Conservation (phyloP, 371 early-diverging fungal species). For the Rhizopus microsporus region DNA sequence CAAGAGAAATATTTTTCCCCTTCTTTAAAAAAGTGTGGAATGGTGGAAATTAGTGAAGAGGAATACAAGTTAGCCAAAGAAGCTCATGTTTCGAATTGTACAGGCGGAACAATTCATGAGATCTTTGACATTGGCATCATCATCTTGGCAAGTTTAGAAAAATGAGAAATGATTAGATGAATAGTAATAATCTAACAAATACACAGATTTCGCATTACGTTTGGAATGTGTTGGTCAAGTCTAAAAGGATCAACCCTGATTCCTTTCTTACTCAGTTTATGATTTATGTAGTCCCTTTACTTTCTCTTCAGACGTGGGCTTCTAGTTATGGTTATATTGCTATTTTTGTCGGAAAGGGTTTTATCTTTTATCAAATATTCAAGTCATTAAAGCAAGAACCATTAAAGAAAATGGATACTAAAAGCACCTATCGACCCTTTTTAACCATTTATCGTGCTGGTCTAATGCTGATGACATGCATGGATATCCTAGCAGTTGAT, state of each 20-base stretch:
- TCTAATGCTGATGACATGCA: slow-evolving; percentile 80
- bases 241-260: slow-evolving; percentile 10
- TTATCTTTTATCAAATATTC: no score
- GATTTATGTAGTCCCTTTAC: slow-evolving; percentile 36
- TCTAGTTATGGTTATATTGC: slow-evolving; percentile 36
- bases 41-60: slow-evolving; percentile 24
- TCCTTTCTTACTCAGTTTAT: slow-evolving; percentile 30
- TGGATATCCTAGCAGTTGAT: slow-evolving; percentile 92
- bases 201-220: slow-evolving; percentile 30
- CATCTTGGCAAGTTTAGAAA: neutral
- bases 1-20: no score
- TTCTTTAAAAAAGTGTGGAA: no score
- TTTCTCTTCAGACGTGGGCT: slow-evolving; percentile 29
- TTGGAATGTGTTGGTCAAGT: slow-evolving; percentile 25
- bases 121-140: slow-evolving; percentile 26
- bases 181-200: neutral
- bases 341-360: no score
- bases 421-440: slow-evolving; percentile 36
- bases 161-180: no score
- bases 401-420: slow-evolving; percentile 4
- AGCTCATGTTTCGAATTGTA: slow-evolving; percentile 67
- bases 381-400: neutral
- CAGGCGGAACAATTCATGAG: slow-evolving; percentile 70
- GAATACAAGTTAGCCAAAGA: slow-evolving; percentile 66
- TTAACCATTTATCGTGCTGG: slow-evolving; percentile 76